Conservation (phyloP, 371 early-diverging fungal species). For the Haplosporangium sp. region DNA sequence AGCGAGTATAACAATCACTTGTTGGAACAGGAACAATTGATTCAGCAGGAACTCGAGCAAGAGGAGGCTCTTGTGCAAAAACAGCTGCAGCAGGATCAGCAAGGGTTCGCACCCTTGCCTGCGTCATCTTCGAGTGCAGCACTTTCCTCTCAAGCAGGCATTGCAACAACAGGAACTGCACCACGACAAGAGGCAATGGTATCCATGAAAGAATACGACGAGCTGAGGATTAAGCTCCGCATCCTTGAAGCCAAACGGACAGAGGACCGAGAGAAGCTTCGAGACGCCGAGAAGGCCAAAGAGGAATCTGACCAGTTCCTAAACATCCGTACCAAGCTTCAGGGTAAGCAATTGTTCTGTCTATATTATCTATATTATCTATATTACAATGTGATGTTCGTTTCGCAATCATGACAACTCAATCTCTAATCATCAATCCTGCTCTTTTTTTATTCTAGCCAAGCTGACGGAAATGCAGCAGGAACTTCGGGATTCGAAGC, state of each 20-base stretch:
- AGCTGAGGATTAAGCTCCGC: slow-evolving; percentile 82
- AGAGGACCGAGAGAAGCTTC: slow-evolving; percentile 81
- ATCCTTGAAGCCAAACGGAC: slow-evolving; percentile 84
- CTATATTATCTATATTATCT: slow-evolving; percentile 1
- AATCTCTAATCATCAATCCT: not conserved
- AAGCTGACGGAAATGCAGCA: slow-evolving; percentile 78
- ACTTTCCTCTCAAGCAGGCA: slow-evolving; percentile 18
- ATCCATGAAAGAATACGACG: slow-evolving; percentile 81
- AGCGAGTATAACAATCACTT: slow-evolving; percentile 9
- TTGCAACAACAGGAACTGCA: slow-evolving; percentile 8
- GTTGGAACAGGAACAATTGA: slow-evolving; percentile 3
- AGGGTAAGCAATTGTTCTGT: slow-evolving; percentile 53
- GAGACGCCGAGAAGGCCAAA: slow-evolving; percentile 78
- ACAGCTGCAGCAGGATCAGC: slow-evolving; percentile 30
- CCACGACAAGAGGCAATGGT: slow-evolving; percentile 56
- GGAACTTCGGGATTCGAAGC: slow-evolving; percentile 74
- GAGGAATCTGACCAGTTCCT: slow-evolving; percentile 81
- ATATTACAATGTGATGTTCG: not conserved
- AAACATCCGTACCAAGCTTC: slow-evolving; percentile 75
- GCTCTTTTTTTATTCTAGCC: slow-evolving; percentile 35
- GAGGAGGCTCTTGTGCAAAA: slow-evolving; percentile 36
- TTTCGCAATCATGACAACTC: not conserved
- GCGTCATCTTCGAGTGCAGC: slow-evolving; percentile 54
- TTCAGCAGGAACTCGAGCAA: slow-evolving; percentile 39
- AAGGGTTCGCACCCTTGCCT: slow-evolving; percentile 42